Conservation (phyloP, 164 flowering plant species). For the Hamamelis virginiana region DNA sequence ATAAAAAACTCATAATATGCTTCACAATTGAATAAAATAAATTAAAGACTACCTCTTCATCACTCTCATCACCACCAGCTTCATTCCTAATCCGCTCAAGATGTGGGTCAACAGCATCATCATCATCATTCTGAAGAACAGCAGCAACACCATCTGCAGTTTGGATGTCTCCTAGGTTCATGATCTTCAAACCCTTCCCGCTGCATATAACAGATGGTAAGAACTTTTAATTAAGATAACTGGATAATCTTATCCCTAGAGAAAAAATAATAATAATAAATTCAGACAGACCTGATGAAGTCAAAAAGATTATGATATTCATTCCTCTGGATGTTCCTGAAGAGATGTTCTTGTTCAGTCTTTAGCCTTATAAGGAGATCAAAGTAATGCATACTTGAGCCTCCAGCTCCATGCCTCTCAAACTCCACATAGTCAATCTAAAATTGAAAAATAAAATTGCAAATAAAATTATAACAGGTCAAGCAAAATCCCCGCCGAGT, state of each 20-base stretch:
- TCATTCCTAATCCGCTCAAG: constrained; percentile 82
- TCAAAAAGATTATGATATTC: constrained; percentile 84
- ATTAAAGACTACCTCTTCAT: constrained; percentile 71
- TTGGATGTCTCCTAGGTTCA: constrained; percentile 62
- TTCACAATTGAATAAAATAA: not conserved
- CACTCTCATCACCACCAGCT: constrained; percentile 89
- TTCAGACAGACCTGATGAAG: constrained; percentile 68
- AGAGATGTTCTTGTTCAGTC: constrained; percentile 88
- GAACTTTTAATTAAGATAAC: not conserved
- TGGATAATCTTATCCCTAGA: not conserved
- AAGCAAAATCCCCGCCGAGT: not conserved
- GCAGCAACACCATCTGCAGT: constrained; percentile 61
- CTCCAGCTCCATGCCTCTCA: constrained; percentile 94
- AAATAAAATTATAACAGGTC: not conserved
- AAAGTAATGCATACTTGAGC: constrained; percentile 95
- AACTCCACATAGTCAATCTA: constrained; percentile 96
- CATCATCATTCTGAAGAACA: constrained; percentile 65
- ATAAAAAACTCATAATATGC: not conserved
- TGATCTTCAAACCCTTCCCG: constrained; percentile 79
- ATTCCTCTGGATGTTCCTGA: constrained; percentile 92
- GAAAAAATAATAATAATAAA: not conserved
- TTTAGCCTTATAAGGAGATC: constrained; percentile 84
- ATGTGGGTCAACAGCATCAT: constrained; percentile 93
- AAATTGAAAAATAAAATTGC: not conserved
- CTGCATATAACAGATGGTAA: constrained; percentile 33